Evolutionary conservation across 108 stramenopile species (phyloP).

Genomic region (Cyclotella atomus): DNA sequence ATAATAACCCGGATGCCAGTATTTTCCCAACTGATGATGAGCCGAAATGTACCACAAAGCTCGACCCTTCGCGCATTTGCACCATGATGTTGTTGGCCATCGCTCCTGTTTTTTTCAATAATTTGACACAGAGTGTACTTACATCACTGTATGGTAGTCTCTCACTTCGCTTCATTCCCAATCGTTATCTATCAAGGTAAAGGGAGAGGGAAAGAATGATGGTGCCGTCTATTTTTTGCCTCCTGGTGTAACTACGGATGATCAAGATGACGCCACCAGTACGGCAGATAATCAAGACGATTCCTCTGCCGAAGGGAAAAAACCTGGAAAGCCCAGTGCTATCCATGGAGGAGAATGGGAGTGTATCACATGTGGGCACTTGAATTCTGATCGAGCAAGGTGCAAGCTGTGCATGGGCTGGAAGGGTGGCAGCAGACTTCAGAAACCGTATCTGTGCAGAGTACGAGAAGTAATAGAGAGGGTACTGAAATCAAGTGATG

Average conservation of each 20-base stretch:
- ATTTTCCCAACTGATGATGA: too few relatives aligned
- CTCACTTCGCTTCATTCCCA: neutral
- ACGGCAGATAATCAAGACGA: neutral
- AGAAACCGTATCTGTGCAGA: slow-evolving; percentile 44
- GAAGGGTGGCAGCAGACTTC: slow-evolving; percentile 6
- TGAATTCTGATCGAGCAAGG: slow-evolving; percentile 19
- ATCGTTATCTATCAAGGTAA: slow-evolving; percentile 10
- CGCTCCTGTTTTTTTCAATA: too few relatives aligned
- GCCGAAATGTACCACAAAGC: too few relatives aligned
- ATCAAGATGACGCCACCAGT: neutral
- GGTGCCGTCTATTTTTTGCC: slow-evolving; percentile 54
- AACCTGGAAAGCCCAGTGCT: slow-evolving; percentile 1
- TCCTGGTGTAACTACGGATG: slow-evolving; percentile 35
- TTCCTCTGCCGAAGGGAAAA: neutral
- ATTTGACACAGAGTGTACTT: neutral
- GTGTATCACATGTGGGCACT: slow-evolving; percentile 22
- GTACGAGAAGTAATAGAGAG: slow-evolving; percentile 54
- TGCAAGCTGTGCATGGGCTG: slow-evolving; percentile 15
- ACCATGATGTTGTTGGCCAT: too few relatives aligned
- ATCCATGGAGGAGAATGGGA: slow-evolving; percentile 24
- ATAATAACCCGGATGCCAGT: too few relatives aligned
- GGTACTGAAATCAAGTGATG: slow-evolving; percentile 41
- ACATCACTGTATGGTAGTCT: too few relatives aligned
- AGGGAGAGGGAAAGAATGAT: slow-evolving; percentile 42
- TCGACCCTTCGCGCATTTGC: too few relatives aligned